These are phyloP conservation scores for Ustilago vetiveriae DNA, from an alignment of 1,284 basidiomycete species.

Conservation along the genomic window DNA sequence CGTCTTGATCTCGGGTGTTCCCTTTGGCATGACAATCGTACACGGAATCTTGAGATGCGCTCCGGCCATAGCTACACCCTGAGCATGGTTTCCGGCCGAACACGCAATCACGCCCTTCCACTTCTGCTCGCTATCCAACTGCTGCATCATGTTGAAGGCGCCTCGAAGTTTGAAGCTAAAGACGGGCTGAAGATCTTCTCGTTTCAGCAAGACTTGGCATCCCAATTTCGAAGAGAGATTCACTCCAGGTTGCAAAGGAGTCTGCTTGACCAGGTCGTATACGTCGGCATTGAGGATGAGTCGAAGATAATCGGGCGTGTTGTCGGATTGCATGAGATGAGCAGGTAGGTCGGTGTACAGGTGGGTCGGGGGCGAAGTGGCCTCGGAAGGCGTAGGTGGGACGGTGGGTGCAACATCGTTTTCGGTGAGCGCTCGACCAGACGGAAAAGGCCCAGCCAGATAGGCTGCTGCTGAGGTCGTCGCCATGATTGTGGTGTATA, in stretches of 20 bases:
- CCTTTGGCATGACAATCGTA: conserved; percentile 97
- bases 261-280: conserved; percentile 91
- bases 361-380: conserved; percentile 26
- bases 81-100: conserved; percentile 97
- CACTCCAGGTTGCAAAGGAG: conserved; percentile 85
- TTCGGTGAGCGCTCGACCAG: conserved; percentile 37
- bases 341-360: conserved; percentile 76
- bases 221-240: conserved; percentile 88
- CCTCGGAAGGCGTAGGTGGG: conserved; percentile 30
- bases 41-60: conserved; percentile 86
- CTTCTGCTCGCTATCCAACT: conserved; percentile 84
- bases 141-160: conserved; percentile 98
- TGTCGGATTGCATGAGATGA: conserved; percentile 76
- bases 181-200: conserved; percentile 93
- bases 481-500: conserved; percentile 3
- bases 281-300: conserved; percentile 93
- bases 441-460: conserved; percentile 43
- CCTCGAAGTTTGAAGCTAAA: conserved; percentile 95
- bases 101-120: conserved; percentile 99
- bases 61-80: conserved; percentile 95
- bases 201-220: conserved; percentile 92
- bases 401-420: conserved; percentile 24
- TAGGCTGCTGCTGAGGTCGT: conserved; percentile 28
- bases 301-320: conserved; percentile 89
- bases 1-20: conserved; percentile 95